Evolutionary conservation across 2,329 filamentous ascomycete species (phyloP).

Genomic region (Saccharata proteae): DNA sequence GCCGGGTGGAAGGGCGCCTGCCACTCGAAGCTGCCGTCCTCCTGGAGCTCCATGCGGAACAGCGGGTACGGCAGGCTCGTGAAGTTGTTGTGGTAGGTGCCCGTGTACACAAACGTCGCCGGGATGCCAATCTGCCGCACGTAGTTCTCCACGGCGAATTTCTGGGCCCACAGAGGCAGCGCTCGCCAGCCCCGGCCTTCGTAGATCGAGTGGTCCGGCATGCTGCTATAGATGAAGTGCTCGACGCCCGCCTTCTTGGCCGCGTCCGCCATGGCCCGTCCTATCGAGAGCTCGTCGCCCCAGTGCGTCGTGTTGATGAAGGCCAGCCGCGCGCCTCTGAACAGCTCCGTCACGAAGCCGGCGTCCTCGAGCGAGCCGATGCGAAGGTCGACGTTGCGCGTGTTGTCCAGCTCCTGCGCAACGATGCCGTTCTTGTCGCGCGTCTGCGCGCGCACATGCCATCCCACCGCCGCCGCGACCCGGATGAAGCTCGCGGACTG

Average conservation of each 20-base stretch:
- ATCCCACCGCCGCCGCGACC: conserved; percentile 86
- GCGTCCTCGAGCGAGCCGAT: conserved; percentile 59
- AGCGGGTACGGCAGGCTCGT: conserved; percentile 84
- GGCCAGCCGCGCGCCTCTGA: conserved; percentile 72
- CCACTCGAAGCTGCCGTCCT: conserved; percentile 82
- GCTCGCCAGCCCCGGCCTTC: conserved; percentile 59
- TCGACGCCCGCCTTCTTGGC: conserved; percentile 74
- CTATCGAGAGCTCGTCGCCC: conserved; percentile 85
- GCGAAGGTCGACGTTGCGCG: conserved; percentile 69
- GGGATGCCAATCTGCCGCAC: conserved; percentile 70
- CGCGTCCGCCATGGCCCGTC: conserved; percentile 76
- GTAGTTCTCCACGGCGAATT: conserved; percentile 88
- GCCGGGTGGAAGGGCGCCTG: conserved; percentile 87
- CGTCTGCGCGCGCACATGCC: conserved; percentile 84
- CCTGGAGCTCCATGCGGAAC: conserved; percentile 84
- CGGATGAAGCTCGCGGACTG: conserved; percentile 93
- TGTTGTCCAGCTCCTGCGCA: conserved; percentile 68
- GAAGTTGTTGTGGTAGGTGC: conserved; percentile 99
- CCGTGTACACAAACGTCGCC: conserved; percentile 88
- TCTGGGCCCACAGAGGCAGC: conserved; percentile 81
- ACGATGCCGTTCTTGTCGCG: conserved; percentile 78
- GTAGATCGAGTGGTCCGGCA: conserved; percentile 86
- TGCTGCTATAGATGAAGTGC: conserved; percentile 92
- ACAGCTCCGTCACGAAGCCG: conserved; percentile 64
- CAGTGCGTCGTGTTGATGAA: conserved; percentile 98